Evolutionary conservation across 83 land plant genomes (phyloP), one percentile per base, ranked within the genome.

Genomic region (Picea mariana): DNA sequence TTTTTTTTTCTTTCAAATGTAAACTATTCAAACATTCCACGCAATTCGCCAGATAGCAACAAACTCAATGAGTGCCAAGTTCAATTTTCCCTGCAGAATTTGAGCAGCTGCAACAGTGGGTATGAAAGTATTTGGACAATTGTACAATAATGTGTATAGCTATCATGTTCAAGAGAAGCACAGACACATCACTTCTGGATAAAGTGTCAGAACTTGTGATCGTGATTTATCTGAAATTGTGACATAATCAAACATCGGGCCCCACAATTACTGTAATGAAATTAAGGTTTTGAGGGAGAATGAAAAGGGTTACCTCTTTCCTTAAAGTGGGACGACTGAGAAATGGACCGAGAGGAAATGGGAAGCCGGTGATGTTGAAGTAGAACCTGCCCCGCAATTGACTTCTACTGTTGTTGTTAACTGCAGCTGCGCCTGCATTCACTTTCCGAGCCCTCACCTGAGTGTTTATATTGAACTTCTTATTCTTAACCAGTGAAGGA

Each of bases 311-410:
- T 55, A 94, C 99, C 97, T 95, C 99, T 75, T 89, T 92, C 73
- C 99, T 87, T 49, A 92, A 86, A 40, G 99, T 97, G 67, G 93
- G 88, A 42, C 99, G 78, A 64, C 87, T 88, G 76, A 97, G 94
- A 78, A 97, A 97, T 67, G 99, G 99, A 9, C 98, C 99, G 13
- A 97, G 90, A 38, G 99, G 99, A 79, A 97, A 97, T 16, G 99
- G 99, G 73, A 97, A 97, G 5, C 99, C 99, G 24, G 99, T 97
- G 75, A 97, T 80, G 77, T 97, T 97, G 68, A 95, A 78, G 76
- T 97, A 97, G 83, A 97, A 92, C 47, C 92, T 92, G 61, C 88
- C 93, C 26, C 85, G 42, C 6, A 81, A 83, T 59, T 60, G 44
- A 78, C 82, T 80, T 18, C 66, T 40, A 49, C 77, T 62, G 58